These are phyloP conservation scores for Oxalis stricta DNA, from an alignment of 441 rosid species.

Conservation along the genomic window DNA sequence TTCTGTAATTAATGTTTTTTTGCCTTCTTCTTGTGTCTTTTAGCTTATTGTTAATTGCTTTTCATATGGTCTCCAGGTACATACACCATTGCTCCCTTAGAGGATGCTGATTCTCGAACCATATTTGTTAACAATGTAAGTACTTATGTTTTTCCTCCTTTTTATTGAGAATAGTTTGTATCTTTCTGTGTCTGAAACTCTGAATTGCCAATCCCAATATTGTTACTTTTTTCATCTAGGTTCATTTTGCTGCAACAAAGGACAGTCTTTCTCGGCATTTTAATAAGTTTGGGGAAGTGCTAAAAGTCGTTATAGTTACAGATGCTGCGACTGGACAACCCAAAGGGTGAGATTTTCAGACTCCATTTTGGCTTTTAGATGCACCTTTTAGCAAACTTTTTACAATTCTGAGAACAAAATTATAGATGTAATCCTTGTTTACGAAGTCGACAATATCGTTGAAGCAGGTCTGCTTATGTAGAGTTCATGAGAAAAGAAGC, in stretches of 20 bases:
- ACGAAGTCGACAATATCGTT: constrained; percentile 2
- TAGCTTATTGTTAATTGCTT: background rate
- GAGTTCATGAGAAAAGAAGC: constrained; percentile 81
- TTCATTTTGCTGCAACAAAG: constrained; percentile 92
- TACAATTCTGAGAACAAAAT: background rate
- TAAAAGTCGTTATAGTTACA: constrained; percentile 68
- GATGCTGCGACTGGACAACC: constrained; percentile 91
- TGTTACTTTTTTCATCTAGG: constrained; percentile 32
- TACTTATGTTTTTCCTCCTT: constrained; percentile 1
- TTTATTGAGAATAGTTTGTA: background rate
- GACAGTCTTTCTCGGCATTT: constrained; percentile 85
- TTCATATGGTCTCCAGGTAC: constrained; percentile 33
- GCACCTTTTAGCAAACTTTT: too few relatives aligned
- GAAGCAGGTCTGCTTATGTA: constrained; percentile 61
- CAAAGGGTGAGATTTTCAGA: constrained; percentile 44
- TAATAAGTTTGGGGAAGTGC: constrained; percentile 80
- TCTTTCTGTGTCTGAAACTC: constrained; percentile 8
- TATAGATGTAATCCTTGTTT: background rate
- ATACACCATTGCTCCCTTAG: constrained; percentile 37
- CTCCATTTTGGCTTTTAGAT: constrained; percentile 6
- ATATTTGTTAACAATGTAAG: constrained; percentile 86
- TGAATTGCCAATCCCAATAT: too few relatives aligned
- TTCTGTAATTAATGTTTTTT: background rate
- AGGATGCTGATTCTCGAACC: constrained; percentile 78
- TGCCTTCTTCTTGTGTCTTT: background rate